Evolutionary conservation across 1,139 yeast species (phyloP).

Genomic region (Pneumocystis murina): DNA sequence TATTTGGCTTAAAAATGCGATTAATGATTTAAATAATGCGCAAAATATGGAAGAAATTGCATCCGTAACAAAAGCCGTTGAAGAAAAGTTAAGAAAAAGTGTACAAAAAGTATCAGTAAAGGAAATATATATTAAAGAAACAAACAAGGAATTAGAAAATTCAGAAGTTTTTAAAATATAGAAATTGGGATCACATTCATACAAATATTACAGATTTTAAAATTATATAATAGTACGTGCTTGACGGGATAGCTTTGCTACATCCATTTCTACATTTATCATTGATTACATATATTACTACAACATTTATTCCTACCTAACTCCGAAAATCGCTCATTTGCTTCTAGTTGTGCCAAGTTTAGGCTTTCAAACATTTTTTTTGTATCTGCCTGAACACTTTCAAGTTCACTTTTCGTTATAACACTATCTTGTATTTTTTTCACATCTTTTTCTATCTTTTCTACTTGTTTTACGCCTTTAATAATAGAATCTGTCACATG

Average conservation of each 20-base stretch:
- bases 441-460: conserved; percentile 7
- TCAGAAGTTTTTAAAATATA: background rate
- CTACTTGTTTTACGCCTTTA: conserved; percentile 6
- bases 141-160: background rate
- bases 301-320: conserved; percentile 1
- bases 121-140: background rate
- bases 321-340: conserved; percentile 6
- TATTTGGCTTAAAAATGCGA: background rate
- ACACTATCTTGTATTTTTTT: conserved; percentile 4
- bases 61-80: background rate
- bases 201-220: background rate
- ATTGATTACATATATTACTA: background rate
- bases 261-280: background rate
- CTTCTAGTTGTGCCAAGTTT: conserved; percentile 7
- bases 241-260: background rate
- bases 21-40: background rate
- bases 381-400: conserved; percentile 8
- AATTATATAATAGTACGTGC: background rate
- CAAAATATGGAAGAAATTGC: conserved; percentile 1
- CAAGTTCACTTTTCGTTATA: conserved; percentile 6
- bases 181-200: background rate
- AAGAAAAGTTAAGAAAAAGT: background rate
- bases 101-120: background rate
- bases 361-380: conserved; percentile 9
- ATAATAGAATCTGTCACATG: conserved; percentile 5